Percentiles rank a stretch among this genome's conserved stretches.
These are phyloP conservation scores for Arthrobotrys pseudoclavata DNA, from an alignment of 2,329 filamentous ascomycete species.

Conservation along the genomic window DNA sequence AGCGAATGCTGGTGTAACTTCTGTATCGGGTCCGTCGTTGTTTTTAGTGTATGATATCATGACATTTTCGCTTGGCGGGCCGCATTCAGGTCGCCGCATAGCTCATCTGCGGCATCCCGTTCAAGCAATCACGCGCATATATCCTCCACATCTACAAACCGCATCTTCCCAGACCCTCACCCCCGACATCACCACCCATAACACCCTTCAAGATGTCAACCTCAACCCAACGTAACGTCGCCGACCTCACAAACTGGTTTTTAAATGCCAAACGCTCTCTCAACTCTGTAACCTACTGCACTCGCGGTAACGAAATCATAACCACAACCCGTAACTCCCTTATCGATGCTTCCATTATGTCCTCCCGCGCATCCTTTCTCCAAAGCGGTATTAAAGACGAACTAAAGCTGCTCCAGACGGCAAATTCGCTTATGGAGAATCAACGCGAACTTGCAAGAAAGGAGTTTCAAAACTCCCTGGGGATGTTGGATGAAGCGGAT, in stretches of 20 bases:
- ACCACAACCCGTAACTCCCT: constrained; percentile 63
- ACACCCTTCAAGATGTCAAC: constrained; percentile 38
- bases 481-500: constrained; percentile 52
- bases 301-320: constrained; percentile 63
- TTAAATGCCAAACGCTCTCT: constrained; percentile 63
- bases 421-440: constrained; percentile 62
- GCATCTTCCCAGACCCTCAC: not conserved
- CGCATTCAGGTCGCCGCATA: constrained; percentile 29
- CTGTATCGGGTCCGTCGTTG: not conserved
- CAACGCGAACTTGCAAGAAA: constrained; percentile 59
- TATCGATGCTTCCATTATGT: constrained; percentile 63
- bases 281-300: constrained; percentile 62
- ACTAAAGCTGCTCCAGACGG: constrained; percentile 60
- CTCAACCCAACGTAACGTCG: constrained; percentile 65
- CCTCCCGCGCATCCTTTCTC: constrained; percentile 63
- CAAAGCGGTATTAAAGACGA: constrained; percentile 63
- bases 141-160: constrained; percentile 20
- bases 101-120: constrained; percentile 31
- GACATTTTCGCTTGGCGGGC: constrained; percentile 39
- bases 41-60: constrained; percentile 55
- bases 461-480: constrained; percentile 60
- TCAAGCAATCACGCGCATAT: constrained; percentile 48
- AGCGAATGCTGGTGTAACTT: not conserved
- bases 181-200: constrained; percentile 21
- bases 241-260: constrained; percentile 64